Evolutionary conservation across 2,329 filamentous ascomycete genomes (phyloP), one percentile per base, ranked within the genome.

Genomic region (Sarocladiaceae sp.): DNA sequence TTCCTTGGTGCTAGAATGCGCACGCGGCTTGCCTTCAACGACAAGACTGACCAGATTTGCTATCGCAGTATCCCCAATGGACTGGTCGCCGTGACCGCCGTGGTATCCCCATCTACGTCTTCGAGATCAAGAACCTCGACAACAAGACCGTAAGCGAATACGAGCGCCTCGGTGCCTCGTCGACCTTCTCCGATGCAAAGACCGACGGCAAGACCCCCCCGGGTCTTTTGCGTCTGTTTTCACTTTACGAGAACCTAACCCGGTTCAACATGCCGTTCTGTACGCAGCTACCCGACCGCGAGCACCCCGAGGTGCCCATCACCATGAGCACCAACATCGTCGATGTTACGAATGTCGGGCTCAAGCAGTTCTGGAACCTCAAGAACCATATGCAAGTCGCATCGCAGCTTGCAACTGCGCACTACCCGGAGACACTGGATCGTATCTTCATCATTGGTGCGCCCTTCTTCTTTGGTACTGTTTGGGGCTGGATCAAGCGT

Each of bases 321-420:
- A 91, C 89, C 31, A 83, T 93, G 55, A 90, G 85, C 58, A 95
- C 87, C 55, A 96, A 96, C 66, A 95, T 97, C 55, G 89, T 96
- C 47, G 91, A 97, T 62, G 88, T 97, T 51, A 85, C 81, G 13
- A 82, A 83, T 12, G 90, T 96, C 20, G 88, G 88, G 5, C 64
- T 97, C 62, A 88, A 87, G 69, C 89, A 94, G 68, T 96, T 96
- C 63, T 96, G 91, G 91, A 94, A 94, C 65, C 67, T 97, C 50
- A 93, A 94, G 71, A 70, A 69, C 19, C 91, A 96, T 64, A 95
- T 97, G 89, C 90, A 96, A 67, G 85, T 89, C 57, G 90, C 90
- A 2, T 90, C 85, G 58, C 79, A 83, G 48, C 72, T 96, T 45
- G 91, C 91, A 5, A 96, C 90, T 3, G 88, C 90, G 4, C 87